Evolutionary conservation across 1,139 yeast genomes (phyloP).

Genomic region (Zygoascus hellenicus): DNA sequence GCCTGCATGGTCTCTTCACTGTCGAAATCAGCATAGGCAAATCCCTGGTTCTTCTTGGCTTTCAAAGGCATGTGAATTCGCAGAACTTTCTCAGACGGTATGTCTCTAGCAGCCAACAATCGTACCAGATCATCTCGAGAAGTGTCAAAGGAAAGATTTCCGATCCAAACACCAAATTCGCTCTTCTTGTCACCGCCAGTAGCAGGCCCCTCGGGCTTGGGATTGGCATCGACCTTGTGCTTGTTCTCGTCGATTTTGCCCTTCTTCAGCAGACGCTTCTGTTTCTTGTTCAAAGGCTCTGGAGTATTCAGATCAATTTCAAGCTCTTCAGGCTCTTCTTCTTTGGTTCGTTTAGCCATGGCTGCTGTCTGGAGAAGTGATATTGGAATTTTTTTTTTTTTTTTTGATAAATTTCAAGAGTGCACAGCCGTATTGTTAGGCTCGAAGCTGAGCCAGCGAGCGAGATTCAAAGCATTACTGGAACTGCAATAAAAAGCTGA

Average conservation of each 20-base stretch:
- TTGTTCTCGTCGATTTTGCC: constrained; percentile 35
- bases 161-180: constrained; percentile 85
- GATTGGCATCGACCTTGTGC: constrained; percentile 20
- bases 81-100: constrained; percentile 39
- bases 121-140: constrained; percentile 64
- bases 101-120: constrained; percentile 42
- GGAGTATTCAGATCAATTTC: constrained; percentile 75
- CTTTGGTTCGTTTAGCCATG: constrained; percentile 6
- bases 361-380: background rate
- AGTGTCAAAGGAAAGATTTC: constrained; percentile 84
- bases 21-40: constrained; percentile 85
- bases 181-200: constrained; percentile 26
- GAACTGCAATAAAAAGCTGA: no score
- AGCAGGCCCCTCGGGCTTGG: constrained; percentile 28
- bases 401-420: constrained; percentile 1
- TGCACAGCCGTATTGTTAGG: background rate
- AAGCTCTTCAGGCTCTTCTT: constrained; percentile 42
- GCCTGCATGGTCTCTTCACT: constrained; percentile 55
- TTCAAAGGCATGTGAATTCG: constrained; percentile 40
- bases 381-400: constrained; percentile 9
- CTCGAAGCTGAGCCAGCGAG: no score
- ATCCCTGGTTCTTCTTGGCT: constrained; percentile 56
- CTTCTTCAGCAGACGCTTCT: constrained; percentile 77
- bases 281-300: constrained; percentile 85
- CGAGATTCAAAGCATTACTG: no score